Base-by-base conservation (phyloP, 306 rosid genomes). In the Gynostemma pentaphyllum region DNA sequence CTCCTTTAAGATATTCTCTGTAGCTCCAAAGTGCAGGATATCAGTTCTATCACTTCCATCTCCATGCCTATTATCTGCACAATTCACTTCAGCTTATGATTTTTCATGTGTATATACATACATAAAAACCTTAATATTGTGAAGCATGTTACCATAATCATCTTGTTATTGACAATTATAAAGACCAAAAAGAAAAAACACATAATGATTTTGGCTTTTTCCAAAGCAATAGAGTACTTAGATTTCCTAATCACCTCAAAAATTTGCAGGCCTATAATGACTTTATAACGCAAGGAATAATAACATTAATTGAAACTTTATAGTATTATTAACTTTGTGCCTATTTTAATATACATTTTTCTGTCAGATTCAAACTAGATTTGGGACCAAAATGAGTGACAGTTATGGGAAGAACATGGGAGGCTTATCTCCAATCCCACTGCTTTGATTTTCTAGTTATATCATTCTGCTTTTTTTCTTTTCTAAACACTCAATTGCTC, bases 351-450 rank as follows among this genome's bases (percentile, higher is more conserved):
- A 36, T 37, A 34, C 19, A 34, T 34, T 29, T 19, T 36, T 59
- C n/a, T 59, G 64, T 59, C 64, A 59, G 64, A 59, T 34, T 59
- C 23, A 59, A 59, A 59, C 64, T 37, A 59, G 64, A 59, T 59
- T 59, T 59, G 64, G 64, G 64, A 59, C 64, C 64, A 59, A 59
- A 59, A 11, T 59, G 64, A 36, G 64, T 4, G 45, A 59, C 34
- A 15, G 64, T 59, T 59, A 59, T 59, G 64, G 64, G 46, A 59
- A 59, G 64, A 59, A 59, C 64, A 59, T 59, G 64, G 64, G 64
- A 59, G 30, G 64, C 64, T 59, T 59, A 59, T 59, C 64, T 37
- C 64, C 64, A 59, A 59, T 54, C 41, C 41, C 39, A 52, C 30
- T 50, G 56, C 30, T 29, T 22, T 50, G 32, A 50, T 50, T 50